Percentiles rank a stretch among this genome's conserved stretches.
These are phyloP conservation scores for Rhexocercosporidium sp. DNA, from an alignment of 2,329 filamentous ascomycete genomes.

Conservation along the genomic window DNA sequence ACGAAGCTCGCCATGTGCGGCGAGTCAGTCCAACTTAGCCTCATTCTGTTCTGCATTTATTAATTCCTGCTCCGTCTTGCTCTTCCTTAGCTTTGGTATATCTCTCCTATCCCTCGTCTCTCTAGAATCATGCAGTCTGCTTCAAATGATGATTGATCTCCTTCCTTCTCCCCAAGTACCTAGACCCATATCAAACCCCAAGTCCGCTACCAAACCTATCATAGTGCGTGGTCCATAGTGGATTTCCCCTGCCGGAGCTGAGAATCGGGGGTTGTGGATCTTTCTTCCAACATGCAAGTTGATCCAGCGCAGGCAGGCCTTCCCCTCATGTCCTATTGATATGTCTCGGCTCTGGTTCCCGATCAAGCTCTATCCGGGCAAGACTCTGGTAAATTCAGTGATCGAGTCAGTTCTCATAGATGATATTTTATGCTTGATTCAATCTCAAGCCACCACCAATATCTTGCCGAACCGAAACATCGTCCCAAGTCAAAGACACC, in stretches of 20 bases:
- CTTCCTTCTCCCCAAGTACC: too few relatives aligned
- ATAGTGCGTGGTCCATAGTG: not conserved
- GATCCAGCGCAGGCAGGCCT: too few relatives aligned
- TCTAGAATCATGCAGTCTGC: too few relatives aligned
- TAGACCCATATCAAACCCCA: too few relatives aligned
- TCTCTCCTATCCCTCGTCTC: too few relatives aligned
- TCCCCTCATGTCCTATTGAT: not conserved
- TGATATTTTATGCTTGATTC: not conserved
- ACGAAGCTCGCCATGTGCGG: too few relatives aligned
- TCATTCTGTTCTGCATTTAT: too few relatives aligned
- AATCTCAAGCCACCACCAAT: not conserved
- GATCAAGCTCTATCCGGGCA: not conserved
- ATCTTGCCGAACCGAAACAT: not conserved
- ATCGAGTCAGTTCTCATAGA: not conserved
- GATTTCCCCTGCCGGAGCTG: not conserved
- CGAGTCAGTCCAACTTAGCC: too few relatives aligned
- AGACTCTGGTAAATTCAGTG: not conserved
- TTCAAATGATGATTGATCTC: too few relatives aligned
- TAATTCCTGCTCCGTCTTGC: too few relatives aligned
- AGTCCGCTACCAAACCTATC: not conserved
- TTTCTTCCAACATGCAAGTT: too few relatives aligned
- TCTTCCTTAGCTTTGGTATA: too few relatives aligned
- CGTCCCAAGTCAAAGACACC: not conserved
- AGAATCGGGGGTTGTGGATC: not conserved
- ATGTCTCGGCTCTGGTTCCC: not conserved